Percentiles rank a stretch among this genome's conserved stretches.
phyloP scores from a whole-genome alignment of 805 yeast genomes.

The Nakazawaea molendinolei region DNA sequence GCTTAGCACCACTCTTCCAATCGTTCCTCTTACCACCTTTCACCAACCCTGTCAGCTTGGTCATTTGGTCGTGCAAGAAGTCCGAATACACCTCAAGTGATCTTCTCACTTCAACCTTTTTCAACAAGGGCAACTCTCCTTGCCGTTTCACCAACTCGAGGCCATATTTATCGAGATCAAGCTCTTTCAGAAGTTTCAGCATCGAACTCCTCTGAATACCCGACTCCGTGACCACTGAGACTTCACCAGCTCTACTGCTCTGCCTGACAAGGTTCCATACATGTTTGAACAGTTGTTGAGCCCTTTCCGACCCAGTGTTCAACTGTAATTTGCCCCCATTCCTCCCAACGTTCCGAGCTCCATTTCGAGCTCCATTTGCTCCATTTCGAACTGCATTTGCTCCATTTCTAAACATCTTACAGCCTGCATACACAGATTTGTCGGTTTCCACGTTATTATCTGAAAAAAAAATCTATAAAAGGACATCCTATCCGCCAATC shows the following conservation, averaged over 20 bases:
- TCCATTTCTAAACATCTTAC: too few species aligned
- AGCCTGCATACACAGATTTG: too few species aligned
- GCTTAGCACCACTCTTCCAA: background rate
- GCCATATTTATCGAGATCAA: slow-evolving; percentile 9
- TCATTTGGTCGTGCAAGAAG: slow-evolving; percentile 7
- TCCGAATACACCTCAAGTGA: slow-evolving; percentile 7
- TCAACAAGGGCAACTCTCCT: slow-evolving; percentile 2
- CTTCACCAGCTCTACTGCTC: slow-evolving; percentile 1
- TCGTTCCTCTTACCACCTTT: background rate
- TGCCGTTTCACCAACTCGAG: slow-evolving; percentile 2
- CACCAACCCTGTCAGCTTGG: slow-evolving; percentile 4
- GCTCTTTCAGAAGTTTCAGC: background rate
- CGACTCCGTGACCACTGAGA: background rate
- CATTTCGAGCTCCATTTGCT: too few species aligned
- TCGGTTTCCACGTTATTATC: too few species aligned
- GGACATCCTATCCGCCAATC: too few species aligned
- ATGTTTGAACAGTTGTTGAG: slow-evolving; percentile 1
- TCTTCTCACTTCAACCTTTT: slow-evolving; percentile 4
- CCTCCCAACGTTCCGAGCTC: too few species aligned
- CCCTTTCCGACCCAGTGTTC: slow-evolving; percentile 3
- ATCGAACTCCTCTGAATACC: background rate
- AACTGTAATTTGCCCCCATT: background rate
- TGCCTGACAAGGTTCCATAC: background rate
- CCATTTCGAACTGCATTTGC: too few species aligned
- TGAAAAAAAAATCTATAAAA: too few species aligned